phyloP scores from a whole-genome alignment of 345 rosid genomes.

The Citrus mangshanensis region DNA sequence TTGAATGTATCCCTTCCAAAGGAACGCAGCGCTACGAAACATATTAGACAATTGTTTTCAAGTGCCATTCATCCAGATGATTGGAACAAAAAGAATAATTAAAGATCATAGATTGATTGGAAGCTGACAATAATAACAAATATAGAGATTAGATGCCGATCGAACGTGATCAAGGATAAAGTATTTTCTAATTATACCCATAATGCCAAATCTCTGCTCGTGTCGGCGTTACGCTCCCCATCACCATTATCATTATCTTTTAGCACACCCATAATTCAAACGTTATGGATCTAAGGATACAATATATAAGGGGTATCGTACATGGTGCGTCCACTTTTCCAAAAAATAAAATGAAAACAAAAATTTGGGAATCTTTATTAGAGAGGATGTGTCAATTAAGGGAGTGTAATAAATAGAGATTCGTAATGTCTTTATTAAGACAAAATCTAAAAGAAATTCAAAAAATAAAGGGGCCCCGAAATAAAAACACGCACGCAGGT shows the following conservation, averaged over 20 bases:
- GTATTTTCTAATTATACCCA: background rate
- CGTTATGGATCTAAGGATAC: no score
- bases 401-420: background rate
- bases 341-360: background rate
- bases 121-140: background rate
- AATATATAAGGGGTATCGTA: no score
- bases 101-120: background rate
- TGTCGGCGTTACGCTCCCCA: conserved; percentile 3
- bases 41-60: background rate
- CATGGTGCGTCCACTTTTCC: no score
- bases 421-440: background rate
- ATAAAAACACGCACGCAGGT: background rate
- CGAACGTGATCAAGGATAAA: background rate
- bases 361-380: background rate
- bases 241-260: background rate
- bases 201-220: background rate
- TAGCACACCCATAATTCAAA: background rate
- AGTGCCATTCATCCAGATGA: background rate
- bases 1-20: background rate
- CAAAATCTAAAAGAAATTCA: background rate
- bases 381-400: background rate
- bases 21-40: background rate
- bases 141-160: background rate
- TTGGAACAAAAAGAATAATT: background rate
- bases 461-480: background rate